Conservation (phyloP, 2,329 filamentous ascomycete species). For the Penicillium crustosum region DNA sequence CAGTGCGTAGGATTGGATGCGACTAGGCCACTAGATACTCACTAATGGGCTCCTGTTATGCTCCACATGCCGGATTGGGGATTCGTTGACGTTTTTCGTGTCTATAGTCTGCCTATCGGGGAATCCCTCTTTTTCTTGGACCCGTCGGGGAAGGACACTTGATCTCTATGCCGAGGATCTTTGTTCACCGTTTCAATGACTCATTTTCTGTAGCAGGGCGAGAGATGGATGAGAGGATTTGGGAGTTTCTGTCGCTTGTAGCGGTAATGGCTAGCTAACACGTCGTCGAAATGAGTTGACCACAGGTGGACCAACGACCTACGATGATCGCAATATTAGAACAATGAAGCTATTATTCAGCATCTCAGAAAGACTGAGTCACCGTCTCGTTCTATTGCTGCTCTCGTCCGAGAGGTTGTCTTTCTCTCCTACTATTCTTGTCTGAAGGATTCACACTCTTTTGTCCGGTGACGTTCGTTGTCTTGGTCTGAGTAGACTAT, state of each 20-base stretch:
- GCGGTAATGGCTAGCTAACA: slow-evolving; percentile 4
- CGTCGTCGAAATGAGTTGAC: not conserved
- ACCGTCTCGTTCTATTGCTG: not conserved
- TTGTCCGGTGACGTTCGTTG: not conserved
- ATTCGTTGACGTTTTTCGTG: not conserved
- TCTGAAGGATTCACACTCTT: not conserved
- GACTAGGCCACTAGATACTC: not conserved
- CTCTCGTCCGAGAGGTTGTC: not conserved
- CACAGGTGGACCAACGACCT: not conserved
- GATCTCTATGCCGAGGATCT: not conserved
- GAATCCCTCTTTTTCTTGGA: not conserved
- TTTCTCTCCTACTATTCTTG: not conserved
- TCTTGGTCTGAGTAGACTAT: not conserved
- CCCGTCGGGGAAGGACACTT: not conserved
- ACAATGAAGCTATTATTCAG: not conserved
- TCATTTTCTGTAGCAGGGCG: slow-evolving; percentile 1
- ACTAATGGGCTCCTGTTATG: not conserved
- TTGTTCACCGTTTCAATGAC: slow-evolving; percentile 9
- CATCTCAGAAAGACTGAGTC: not conserved
- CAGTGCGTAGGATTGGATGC: slow-evolving; percentile 4
- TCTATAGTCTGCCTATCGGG: not conserved
- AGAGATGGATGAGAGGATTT: not conserved
- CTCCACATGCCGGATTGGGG: slow-evolving; percentile 4
- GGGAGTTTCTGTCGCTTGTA: slow-evolving; percentile 2
- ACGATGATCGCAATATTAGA: slow-evolving; percentile 1